Conservation (phyloP, 169 alveolate genomes). For the Eimeria necatrix region DNA sequence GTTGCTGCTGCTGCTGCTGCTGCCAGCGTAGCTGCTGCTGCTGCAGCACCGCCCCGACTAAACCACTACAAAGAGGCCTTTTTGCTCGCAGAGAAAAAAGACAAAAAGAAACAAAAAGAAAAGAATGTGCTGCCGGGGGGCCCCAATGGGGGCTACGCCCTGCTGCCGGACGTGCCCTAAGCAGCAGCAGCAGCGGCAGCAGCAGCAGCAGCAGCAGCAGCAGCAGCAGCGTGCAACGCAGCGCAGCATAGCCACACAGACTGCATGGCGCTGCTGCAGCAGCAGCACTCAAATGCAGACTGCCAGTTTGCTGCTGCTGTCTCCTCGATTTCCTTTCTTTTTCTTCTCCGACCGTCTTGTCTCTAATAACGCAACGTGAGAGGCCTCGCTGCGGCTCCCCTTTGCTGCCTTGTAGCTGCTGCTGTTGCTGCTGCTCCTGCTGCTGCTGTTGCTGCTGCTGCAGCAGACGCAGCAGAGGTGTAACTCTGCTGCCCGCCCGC, state of each 20-base stretch:
- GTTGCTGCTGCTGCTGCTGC: not conserved
- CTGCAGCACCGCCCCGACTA: not conserved
- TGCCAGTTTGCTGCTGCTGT: not conserved
- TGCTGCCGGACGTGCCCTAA: not conserved
- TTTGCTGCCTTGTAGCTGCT: not conserved
- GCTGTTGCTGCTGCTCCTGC: no score
- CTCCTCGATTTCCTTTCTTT: no score
- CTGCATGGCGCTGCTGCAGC: not conserved
- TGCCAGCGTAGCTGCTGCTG: no score
- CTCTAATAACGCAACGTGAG: no score
- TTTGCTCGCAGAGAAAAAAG: not conserved
- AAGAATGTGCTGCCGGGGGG: not conserved
- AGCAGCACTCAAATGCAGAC: not conserved
- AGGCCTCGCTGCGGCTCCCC: no score
- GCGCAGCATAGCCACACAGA: not conserved
- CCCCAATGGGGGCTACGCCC: constrained; percentile 4
- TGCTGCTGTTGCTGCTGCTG: no score
- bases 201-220: not conserved
- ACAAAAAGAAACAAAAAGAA: not conserved
- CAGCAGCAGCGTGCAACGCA: not conserved
- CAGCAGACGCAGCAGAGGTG: no score
- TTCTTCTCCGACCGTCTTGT: no score
- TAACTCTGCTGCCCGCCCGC: no score
- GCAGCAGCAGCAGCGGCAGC: not conserved
- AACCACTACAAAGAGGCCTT: not conserved